phyloP scores from a whole-genome alignment of 1,139 yeast genomes.

The Komagataea norvegica region DNA sequence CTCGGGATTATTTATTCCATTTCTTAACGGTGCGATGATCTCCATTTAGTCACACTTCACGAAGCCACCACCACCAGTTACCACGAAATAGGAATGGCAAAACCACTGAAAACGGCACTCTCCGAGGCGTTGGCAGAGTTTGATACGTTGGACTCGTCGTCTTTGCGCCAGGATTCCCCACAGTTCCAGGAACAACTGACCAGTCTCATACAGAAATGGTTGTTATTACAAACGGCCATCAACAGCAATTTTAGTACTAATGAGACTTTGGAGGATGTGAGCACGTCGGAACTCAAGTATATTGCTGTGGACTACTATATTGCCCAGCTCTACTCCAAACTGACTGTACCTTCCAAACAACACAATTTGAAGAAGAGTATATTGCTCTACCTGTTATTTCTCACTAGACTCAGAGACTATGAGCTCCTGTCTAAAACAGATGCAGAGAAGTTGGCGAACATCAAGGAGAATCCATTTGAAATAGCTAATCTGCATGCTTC shows the following conservation, averaged over 20 bases:
- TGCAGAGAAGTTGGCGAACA: conserved; percentile 35
- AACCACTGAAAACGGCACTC: conserved; percentile 9
- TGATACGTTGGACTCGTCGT: background rate
- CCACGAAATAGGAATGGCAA: conserved; percentile 7
- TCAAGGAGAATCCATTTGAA: conserved; percentile 35
- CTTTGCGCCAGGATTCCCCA: conserved; percentile 31
- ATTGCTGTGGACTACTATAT: conserved; percentile 48
- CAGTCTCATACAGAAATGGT: conserved; percentile 25
- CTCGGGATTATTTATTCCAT: background rate
- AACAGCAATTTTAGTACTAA: conserved; percentile 55
- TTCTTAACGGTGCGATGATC: background rate
- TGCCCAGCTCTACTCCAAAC: conserved; percentile 30
- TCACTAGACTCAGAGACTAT: conserved; percentile 40
- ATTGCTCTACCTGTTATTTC: conserved; percentile 40
- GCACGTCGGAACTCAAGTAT: conserved; percentile 52
- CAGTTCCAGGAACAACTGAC: conserved; percentile 30
- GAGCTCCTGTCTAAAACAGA: conserved; percentile 40
- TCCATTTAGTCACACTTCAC: background rate
- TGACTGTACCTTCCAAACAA: conserved; percentile 29
- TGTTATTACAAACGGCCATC: conserved; percentile 31
- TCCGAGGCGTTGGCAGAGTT: conserved; percentile 1
- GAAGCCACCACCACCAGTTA: background rate
- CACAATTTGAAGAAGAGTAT: conserved; percentile 41
- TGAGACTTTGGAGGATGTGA: conserved; percentile 54
- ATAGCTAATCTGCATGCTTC: conserved; percentile 35